Evolutionary conservation across 768 basidiomycete species (phyloP).

Genomic region (Boletus barrowsii): DNA sequence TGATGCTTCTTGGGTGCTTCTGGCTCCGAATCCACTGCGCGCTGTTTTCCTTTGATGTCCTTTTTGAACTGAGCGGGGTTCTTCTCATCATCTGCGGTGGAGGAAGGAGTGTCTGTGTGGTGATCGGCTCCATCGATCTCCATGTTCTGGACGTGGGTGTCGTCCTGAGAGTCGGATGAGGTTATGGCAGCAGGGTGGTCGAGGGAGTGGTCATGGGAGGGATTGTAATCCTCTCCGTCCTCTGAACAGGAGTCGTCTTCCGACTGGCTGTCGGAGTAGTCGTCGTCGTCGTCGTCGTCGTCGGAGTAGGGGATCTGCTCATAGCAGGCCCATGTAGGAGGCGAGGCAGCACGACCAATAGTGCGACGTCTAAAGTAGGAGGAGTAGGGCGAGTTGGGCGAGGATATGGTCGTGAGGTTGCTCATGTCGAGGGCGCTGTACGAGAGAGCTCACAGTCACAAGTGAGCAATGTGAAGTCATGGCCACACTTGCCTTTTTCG

Average conservation of each 20-base stretch:
- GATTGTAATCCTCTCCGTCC: slow-evolving; percentile 64
- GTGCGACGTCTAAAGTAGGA: slow-evolving; percentile 59
- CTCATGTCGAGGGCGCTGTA: slow-evolving; percentile 12
- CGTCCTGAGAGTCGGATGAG: slow-evolving; percentile 33
- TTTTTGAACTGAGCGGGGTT: slow-evolving; percentile 43
- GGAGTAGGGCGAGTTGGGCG: slow-evolving; percentile 23
- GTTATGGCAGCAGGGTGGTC: slow-evolving; percentile 28
- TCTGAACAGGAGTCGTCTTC: slow-evolving; percentile 64
- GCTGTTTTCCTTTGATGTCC: slow-evolving; percentile 79
- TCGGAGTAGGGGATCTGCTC: slow-evolving; percentile 80
- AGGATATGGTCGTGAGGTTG: slow-evolving; percentile 23
- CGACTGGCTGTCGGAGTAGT: slow-evolving; percentile 56
- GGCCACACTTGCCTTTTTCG: slow-evolving; percentile 19
- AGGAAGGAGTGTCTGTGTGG: slow-evolving; percentile 3
- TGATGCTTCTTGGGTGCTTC: slow-evolving; percentile 48
- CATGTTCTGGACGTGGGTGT: slow-evolving; percentile 51
- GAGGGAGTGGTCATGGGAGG: slow-evolving; percentile 25
- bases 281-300: slow-evolving; percentile 55
- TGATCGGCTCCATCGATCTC: slow-evolving; percentile 45
- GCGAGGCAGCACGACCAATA: slow-evolving; percentile 77
- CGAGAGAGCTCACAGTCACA: background rate
- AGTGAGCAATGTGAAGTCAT: slow-evolving; percentile 18
- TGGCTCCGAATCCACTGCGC: slow-evolving; percentile 65
- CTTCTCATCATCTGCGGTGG: slow-evolving; percentile 30
- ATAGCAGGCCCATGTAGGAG: slow-evolving; percentile 87